Percentiles rank a stretch among this genome's conserved stretches.
Evolutionary conservation across 129 eudicot genomes (phyloP).

Genomic region (Pittosporum tobira): DNA sequence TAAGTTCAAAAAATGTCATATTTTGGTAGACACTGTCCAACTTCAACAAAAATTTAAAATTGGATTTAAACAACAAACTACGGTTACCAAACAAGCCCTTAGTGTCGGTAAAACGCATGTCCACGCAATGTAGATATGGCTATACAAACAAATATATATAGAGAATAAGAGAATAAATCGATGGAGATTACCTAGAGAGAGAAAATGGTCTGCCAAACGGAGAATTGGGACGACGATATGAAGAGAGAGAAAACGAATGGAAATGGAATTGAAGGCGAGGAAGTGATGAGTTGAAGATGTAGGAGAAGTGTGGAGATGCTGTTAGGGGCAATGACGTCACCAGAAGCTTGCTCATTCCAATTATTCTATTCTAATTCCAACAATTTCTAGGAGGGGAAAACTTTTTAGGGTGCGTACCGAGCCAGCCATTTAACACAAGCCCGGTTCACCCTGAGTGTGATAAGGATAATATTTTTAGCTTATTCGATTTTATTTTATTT

Average conservation of each 20-base stretch:
- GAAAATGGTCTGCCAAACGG: not conserved
- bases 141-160: not conserved
- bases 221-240: not conserved
- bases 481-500: no score
- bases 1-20: no score
- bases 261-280: slow-evolving; percentile 4
- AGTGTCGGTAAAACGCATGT: no score
- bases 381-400: not conserved
- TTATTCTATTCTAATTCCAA: not conserved
- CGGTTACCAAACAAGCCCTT: no score
- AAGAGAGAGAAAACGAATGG: not conserved
- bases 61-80: no score
- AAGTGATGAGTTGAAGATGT: not conserved
- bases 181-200: slow-evolving; percentile 13
- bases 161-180: not conserved
- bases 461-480: no score
- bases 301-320: not conserved
- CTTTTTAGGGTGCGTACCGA: not conserved
- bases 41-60: no score
- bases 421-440: no score
- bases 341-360: slow-evolving; percentile 3
- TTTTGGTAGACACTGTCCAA: no score
- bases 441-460: no score
- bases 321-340: not conserved
- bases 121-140: not conserved